Evolutionary conservation across 2,329 filamentous ascomycete species (phyloP), one percentile per base, ranked within the genome.

Genomic region (Penicillium thymicola): DNA sequence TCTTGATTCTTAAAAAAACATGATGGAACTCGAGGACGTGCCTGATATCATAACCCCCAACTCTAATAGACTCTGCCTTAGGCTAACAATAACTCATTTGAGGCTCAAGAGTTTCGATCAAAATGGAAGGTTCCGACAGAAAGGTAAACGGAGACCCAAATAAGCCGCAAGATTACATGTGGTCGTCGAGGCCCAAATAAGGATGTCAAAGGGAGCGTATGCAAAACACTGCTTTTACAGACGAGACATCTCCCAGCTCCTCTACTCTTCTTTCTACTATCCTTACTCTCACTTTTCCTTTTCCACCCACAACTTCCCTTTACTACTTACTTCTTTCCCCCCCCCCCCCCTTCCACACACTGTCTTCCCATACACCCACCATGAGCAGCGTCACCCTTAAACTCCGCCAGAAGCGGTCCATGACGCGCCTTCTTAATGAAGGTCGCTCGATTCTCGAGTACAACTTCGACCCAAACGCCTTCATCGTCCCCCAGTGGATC

Each of bases 401-500:
- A 21, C 25, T 52, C n/a, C 28, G 56, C n/a, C 45, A 36, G 16
- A 47, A 32, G 21, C 48, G 41, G 7, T 52, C 32, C 30, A 51
- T 55, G 30, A 36, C 16, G 18, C 49, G 37, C 13, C 27, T 43
- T 36, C 27, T 43, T 30, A 43, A 42, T 10, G 5, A 36, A 8
- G 28, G 23, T 6, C 38, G 38, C 16, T 55, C 58, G 21, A 62
- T 62, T 9, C 28, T 48, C 10, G 41, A 51, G n/a, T 67, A 66
- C 51, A 37, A 40, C 8, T 65, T 63, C 45, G 49, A 65, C 16
- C 16, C 36, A n/a, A 42, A 32, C 0, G 51, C 55, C 16, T 63
- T 67, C 46, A 4, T 30, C 2, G 27, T 65, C 13, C 66, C 67
- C 27, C 10, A 11, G 5, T 59, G 53, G 38, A 59, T 70, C 41